Conservation (phyloP, 306 rosid species). For the Sicyos baderoa region DNA sequence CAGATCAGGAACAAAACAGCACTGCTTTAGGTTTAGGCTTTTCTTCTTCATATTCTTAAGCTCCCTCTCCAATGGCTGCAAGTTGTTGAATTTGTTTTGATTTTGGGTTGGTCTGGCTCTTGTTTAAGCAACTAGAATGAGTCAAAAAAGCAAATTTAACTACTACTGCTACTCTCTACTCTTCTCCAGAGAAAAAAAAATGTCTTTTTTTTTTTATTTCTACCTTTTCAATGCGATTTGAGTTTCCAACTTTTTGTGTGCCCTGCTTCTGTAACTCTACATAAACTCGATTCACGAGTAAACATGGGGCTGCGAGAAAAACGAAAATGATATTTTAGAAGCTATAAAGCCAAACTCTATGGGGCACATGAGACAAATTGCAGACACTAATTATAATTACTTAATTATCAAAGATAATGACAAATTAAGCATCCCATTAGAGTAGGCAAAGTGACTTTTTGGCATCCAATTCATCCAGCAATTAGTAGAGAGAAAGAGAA, state of each 20-base stretch:
- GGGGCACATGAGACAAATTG: conserved; percentile 5
- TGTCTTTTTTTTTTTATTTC: conserved; percentile 11
- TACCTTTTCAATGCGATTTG: conserved; percentile 9
- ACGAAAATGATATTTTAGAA: not conserved
- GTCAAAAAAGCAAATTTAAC: conserved; percentile 12
- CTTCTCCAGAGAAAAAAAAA: not conserved
- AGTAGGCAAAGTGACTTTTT: not conserved
- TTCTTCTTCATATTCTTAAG: conserved; percentile 18
- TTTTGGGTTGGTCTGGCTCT: conserved; percentile 12
- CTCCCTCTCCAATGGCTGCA: not conserved
- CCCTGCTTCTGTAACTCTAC: conserved; percentile 9
- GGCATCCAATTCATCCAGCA: not conserved
- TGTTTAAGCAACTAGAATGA: not conserved
- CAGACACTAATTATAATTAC: too few relatives aligned
- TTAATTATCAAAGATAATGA: conserved; percentile 1
- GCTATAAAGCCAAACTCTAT: not conserved
- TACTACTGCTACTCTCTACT: not conserved
- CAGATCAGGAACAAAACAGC: conserved; percentile 28
- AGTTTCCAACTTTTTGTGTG: conserved; percentile 7
- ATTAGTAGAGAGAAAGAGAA: not conserved
- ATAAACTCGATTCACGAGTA: conserved; percentile 3
- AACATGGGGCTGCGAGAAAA: not conserved
- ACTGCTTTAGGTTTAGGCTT: conserved; percentile 17
- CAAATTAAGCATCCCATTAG: not conserved
- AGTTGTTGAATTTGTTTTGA: not conserved